Base-by-base conservation (phyloP, 371 early-diverging fungal species). In the Mucor irregularis region DNA sequence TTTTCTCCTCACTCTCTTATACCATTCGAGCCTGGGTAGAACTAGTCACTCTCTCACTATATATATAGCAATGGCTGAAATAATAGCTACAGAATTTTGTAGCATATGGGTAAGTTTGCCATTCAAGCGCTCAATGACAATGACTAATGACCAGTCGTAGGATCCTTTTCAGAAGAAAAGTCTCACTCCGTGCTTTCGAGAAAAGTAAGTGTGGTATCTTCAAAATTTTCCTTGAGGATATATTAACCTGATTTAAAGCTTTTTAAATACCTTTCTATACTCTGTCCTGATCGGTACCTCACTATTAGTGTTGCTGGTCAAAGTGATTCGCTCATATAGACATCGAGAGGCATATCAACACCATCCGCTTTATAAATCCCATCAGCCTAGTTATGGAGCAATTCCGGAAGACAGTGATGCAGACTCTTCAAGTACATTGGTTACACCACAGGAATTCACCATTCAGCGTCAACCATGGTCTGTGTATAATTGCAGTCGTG, bases 181-280 rank as follows among this genome's bases (percentile, higher is more conserved):
- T 30, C 55, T 49, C 25, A 44, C 21, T n/a, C 61, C 61, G 4
- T 55, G 56, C n/a, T 55, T 49, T 39, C 35, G 56, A 55, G 61
- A 50, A 50, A 55, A 31, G 61, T 61, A 55, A 55, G 31, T 45
- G 24, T 33, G 3, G n/a, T 0, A 34, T n/a, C 31, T 30, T 30
- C 31, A 7, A 10, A 30, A 30, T 30, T 10, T 30, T 30, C 10
- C 10, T 30, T n/a, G n/a, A n/a, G n/a, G n/a, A n/a, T n/a, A n/a
- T n/a, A n/a, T n/a, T n/a, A n/a, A n/a, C n/a, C n/a, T n/a, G n/a
- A n/a, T 30, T 30, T 30, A 30, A 5, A 34, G 35, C 11, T 34
- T 14, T 34, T 9, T 34, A 13, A 34, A 34, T 11, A 34, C 35
- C n/a, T 4, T 34, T 14, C 13, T 34, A 13, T n/a, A 14, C 35